Evolutionary conservation across 192 early-diverging fungal genomes (phyloP).

Genomic region (Coemansia furcata): DNA sequence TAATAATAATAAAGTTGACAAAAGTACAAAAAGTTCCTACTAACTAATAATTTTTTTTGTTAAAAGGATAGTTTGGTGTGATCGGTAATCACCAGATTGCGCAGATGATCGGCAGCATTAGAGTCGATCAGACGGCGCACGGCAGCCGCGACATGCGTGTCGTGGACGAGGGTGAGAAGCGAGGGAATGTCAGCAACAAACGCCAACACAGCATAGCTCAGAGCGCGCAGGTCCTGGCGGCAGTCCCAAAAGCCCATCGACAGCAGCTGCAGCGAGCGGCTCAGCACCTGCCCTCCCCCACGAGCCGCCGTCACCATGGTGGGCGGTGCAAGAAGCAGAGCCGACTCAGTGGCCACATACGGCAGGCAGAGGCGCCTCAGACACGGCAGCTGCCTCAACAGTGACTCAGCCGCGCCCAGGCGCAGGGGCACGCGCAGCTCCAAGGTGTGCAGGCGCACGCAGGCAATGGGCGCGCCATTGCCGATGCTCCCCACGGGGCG

Average conservation of each 20-base stretch:
- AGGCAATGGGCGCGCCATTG: background rate
- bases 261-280: conserved; percentile 8
- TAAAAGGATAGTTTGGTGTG: background rate
- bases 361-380: conserved; percentile 9
- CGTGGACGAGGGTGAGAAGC: conserved; percentile 1
- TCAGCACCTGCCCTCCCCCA: background rate
- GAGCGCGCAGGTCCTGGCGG: conserved; percentile 6
- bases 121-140: background rate
- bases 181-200: background rate
- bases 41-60: background rate
- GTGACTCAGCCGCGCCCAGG: background rate
- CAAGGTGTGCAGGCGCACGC: background rate
- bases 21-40: background rate
- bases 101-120: background rate
- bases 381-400: conserved; percentile 6
- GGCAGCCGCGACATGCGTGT: conserved; percentile 6
- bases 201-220: conserved; percentile 5
- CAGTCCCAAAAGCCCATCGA: conserved; percentile 29
- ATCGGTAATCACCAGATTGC: conserved; percentile 14
- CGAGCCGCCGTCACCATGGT: background rate
- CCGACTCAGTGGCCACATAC: conserved; percentile 2
- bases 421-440: conserved; percentile 18
- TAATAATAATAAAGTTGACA: background rate
- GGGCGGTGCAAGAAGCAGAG: no score
- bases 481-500: background rate